Percentiles rank a stretch among this genome's conserved stretches.
These are phyloP conservation scores for Prillingera fragicola DNA, from an alignment of 1,284 basidiomycete genomes.

Conservation along the genomic window DNA sequence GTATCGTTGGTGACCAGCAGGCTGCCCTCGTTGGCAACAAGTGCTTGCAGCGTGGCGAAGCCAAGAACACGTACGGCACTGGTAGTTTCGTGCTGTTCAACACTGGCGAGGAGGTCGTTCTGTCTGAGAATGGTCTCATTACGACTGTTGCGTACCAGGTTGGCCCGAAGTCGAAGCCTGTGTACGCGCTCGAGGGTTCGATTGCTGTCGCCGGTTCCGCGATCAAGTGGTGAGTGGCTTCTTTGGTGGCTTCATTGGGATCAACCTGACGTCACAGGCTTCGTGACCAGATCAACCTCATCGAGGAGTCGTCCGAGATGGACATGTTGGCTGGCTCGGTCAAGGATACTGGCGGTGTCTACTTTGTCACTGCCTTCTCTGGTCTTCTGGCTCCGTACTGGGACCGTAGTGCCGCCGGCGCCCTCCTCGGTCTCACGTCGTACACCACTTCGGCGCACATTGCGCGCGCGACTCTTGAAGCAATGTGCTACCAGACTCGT, in stretches of 20 bases:
- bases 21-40: constrained; percentile 95
- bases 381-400: constrained; percentile 73
- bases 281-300: constrained; percentile 81
- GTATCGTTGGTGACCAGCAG: constrained; percentile 94
- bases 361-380: constrained; percentile 94
- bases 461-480: constrained; percentile 87
- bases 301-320: constrained; percentile 73
- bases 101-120: constrained; percentile 79
- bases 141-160: constrained; percentile 86
- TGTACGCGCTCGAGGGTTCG: constrained; percentile 91
- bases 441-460: constrained; percentile 93
- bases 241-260: constrained; percentile 1
- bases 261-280: constrained; percentile 52
- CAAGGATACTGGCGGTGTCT: constrained; percentile 81
- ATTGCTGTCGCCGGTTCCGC: constrained; percentile 93
- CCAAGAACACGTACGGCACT: constrained; percentile 93
- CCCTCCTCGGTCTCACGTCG: constrained; percentile 60
- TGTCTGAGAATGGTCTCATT: constrained; percentile 78
- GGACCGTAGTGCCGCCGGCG: constrained; percentile 43
- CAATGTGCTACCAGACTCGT: constrained; percentile 69
- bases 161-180: constrained; percentile 67
- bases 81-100: constrained; percentile 90
- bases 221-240: constrained; percentile 67
- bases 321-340: constrained; percentile 77
- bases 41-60: constrained; percentile 74